A percentile compares a stretch with the other conserved stretches of the same genome.
These are phyloP conservation scores for Periconia macrospinosa DNA, from an alignment of 2,329 filamentous ascomycete genomes.

Conservation along the genomic window DNA sequence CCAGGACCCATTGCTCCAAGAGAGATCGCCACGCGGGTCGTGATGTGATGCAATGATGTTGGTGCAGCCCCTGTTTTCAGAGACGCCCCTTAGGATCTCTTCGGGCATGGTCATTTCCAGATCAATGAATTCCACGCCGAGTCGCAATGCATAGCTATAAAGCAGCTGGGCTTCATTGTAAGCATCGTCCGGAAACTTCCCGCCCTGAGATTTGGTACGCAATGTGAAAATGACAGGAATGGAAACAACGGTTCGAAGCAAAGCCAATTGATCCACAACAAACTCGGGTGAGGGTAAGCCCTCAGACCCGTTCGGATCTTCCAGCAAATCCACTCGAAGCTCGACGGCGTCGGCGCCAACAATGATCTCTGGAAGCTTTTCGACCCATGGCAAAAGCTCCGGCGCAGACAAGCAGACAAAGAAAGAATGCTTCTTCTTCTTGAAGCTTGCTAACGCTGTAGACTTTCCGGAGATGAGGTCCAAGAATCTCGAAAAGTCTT, in stretches of 20 bases:
- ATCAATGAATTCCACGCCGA: constrained; percentile 91
- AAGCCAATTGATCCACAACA: constrained; percentile 77
- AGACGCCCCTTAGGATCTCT: constrained; percentile 69
- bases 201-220: constrained; percentile 82
- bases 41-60: constrained; percentile 95
- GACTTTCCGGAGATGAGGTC: constrained; percentile 66
- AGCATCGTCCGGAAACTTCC: constrained; percentile 79
- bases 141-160: constrained; percentile 75
- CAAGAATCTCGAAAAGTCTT: constrained; percentile 75
- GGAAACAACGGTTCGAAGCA: constrained; percentile 70
- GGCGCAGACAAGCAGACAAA: constrained; percentile 91
- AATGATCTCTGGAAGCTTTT: constrained; percentile 70
- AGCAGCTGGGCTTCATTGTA: constrained; percentile 71
- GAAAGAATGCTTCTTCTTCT: constrained; percentile 74
- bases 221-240: constrained; percentile 92
- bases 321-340: constrained; percentile 85
- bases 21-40: constrained; percentile 75
- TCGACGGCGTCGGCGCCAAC: constrained; percentile 93
- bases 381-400: constrained; percentile 64
- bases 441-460: constrained; percentile 59
- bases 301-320: constrained; percentile 64
- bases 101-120: constrained; percentile 86
- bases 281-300: constrained; percentile 71
- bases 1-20: constrained; percentile 94
- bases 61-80: constrained; percentile 70